Percentiles rank a stretch among this genome's conserved stretches.
Conservation (phyloP, 768 basidiomycete species). For the Russula emetica region DNA sequence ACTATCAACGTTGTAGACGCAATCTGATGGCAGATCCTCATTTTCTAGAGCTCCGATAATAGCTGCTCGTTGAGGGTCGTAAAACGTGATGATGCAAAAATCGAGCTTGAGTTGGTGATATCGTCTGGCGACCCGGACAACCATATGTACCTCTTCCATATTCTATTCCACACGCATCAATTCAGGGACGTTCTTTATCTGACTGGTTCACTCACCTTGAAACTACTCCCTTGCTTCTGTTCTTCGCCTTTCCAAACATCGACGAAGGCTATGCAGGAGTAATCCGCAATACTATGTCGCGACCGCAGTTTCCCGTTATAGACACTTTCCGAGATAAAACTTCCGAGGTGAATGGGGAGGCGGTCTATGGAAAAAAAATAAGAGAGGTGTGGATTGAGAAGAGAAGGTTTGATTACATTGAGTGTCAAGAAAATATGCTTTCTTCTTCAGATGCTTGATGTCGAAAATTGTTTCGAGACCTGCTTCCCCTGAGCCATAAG, state of each 20-base stretch:
- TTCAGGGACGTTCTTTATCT: neutral
- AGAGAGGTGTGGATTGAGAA: neutral
- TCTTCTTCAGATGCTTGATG: conserved; percentile 38
- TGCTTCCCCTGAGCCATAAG: conserved; percentile 44
- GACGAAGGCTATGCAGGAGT: conserved; percentile 43
- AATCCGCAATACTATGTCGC: conserved; percentile 35
- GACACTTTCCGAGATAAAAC: conserved; percentile 46
- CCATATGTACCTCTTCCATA: conserved; percentile 13
- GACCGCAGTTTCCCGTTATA: conserved; percentile 43
- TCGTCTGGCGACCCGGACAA: conserved; percentile 13
- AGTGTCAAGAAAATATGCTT: conserved; percentile 42
- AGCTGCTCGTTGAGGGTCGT: conserved; percentile 48
- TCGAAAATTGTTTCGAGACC: conserved; percentile 47
- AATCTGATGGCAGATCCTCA: conserved; percentile 35
- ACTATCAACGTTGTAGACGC: conserved; percentile 16
- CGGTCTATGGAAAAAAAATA: conserved; percentile 38
- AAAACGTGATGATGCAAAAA: conserved; percentile 51
- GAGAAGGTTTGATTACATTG: conserved; percentile 38
- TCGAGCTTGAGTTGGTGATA: conserved; percentile 23
- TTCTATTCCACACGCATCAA: conserved; percentile 2
- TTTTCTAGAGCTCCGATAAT: conserved; percentile 39
- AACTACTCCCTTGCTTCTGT: conserved; percentile 32
- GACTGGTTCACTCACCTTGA: neutral
- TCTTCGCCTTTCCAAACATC: conserved; percentile 42
- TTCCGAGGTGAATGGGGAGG: conserved; percentile 47